A percentile compares a stretch with the other conserved stretches of the same genome.
Conservation (phyloP, 805 yeast species). For the Myxozyma sirexii region DNA sequence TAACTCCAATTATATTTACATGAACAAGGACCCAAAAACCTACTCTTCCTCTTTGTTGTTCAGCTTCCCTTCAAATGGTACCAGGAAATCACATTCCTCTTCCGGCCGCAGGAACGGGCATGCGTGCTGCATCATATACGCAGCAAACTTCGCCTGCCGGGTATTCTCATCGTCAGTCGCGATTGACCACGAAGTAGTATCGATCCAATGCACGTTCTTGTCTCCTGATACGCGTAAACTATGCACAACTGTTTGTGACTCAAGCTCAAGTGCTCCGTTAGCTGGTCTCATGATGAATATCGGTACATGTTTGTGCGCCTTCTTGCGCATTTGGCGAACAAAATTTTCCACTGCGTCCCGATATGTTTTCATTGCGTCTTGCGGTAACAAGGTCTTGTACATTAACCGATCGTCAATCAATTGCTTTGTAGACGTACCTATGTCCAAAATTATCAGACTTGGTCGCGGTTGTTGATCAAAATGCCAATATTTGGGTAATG, state of each 20-base stretch:
- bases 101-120: conserved; percentile 26
- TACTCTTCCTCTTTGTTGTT: conserved; percentile 3
- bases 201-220: conserved; percentile 31
- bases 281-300: conserved; percentile 28
- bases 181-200: conserved; percentile 25
- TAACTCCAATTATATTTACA: neutral
- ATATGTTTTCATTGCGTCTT: conserved; percentile 31
- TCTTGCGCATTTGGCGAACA: conserved; percentile 26
- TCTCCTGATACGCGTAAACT: conserved; percentile 25
- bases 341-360: conserved; percentile 22
- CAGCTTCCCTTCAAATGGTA: conserved; percentile 27
- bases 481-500: conserved; percentile 28
- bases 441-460: conserved; percentile 18
- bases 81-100: conserved; percentile 24
- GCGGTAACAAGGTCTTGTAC: conserved; percentile 26
- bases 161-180: conserved; percentile 11
- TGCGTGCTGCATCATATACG: conserved; percentile 21
- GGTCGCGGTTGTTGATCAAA: conserved; percentile 25
- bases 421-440: conserved; percentile 27
- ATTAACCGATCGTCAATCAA: conserved; percentile 17
- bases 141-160: conserved; percentile 21
- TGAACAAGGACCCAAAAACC: neutral
- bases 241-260: conserved; percentile 22
- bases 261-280: conserved; percentile 30
- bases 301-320: conserved; percentile 29